Percentiles rank a stretch among this genome's conserved stretches.
Conservation (phyloP, 768 basidiomycete genomes). For the Suillus discolor region DNA sequence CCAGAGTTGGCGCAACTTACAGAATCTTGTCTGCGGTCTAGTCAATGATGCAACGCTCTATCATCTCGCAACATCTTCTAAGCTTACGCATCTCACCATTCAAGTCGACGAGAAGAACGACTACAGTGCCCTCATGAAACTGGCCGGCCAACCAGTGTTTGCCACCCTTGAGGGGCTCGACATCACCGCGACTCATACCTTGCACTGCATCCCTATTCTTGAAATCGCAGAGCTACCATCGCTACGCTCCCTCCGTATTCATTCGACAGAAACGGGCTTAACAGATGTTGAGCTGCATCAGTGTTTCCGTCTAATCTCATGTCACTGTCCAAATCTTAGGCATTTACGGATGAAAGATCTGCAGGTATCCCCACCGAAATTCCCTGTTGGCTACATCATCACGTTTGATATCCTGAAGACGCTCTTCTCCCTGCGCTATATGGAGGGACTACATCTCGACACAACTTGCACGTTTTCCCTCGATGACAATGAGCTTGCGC, state of each 20-base stretch:
- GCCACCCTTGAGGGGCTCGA: background rate
- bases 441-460: slow-evolving; percentile 6
- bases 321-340: background rate
- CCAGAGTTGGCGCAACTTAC: slow-evolving; percentile 1
- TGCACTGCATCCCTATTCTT: background rate
- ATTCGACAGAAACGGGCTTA: slow-evolving; percentile 1
- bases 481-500: background rate
- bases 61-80: slow-evolving; percentile 3
- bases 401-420: slow-evolving; percentile 3
- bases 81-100: slow-evolving; percentile 2
- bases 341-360: background rate
- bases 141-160: background rate
- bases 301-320: background rate
- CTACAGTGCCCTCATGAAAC: slow-evolving; percentile 1
- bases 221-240: background rate
- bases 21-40: slow-evolving; percentile 4
- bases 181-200: background rate
- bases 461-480: slow-evolving; percentile 10
- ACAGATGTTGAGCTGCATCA: background rate
- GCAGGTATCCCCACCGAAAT: background rate
- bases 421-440: background rate
- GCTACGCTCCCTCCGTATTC: background rate
- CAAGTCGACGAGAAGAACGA: background rate
- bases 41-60: slow-evolving; percentile 2
- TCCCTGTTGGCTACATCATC: slow-evolving; percentile 1